phyloP scores from a whole-genome alignment of 1,284 basidiomycete species.

The Volvariella surrecta region DNA sequence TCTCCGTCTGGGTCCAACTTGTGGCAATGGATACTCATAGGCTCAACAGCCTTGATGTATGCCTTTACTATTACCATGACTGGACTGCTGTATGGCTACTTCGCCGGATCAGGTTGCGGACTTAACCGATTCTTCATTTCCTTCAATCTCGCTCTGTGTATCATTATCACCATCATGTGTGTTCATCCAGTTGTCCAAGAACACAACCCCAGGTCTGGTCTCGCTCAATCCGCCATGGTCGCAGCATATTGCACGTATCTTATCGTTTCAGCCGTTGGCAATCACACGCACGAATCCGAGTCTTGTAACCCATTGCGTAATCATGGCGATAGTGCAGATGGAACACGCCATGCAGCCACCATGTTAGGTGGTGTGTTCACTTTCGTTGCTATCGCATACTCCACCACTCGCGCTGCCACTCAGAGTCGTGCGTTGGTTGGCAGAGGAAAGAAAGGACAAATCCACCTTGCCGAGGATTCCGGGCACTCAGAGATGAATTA shows the following conservation, averaged over 20 bases:
- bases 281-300: slow-evolving; percentile 77
- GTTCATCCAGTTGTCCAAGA: slow-evolving; percentile 88
- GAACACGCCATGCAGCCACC: slow-evolving; percentile 81
- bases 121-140: slow-evolving; percentile 95
- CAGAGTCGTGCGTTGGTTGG: slow-evolving; percentile 89
- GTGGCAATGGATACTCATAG: slow-evolving; percentile 96
- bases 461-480: slow-evolving; percentile 50
- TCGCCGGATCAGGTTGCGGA: slow-evolving; percentile 79
- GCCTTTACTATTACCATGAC: slow-evolving; percentile 78
- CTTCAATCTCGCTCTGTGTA: slow-evolving; percentile 79
- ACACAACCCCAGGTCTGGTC: slow-evolving; percentile 87
- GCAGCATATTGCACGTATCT: slow-evolving; percentile 97
- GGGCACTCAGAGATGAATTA: slow-evolving; percentile 60
- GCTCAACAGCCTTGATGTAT: slow-evolving; percentile 90
- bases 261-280: slow-evolving; percentile 89
- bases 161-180: slow-evolving; percentile 79
- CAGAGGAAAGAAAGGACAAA: slow-evolving; percentile 54
- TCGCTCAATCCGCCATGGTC: slow-evolving; percentile 96
- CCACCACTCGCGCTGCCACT: slow-evolving; percentile 92
- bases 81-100: slow-evolving; percentile 86
- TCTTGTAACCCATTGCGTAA: slow-evolving; percentile 85
- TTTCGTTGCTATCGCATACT: slow-evolving; percentile 97
- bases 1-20: slow-evolving; percentile 67
- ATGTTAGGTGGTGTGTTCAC: slow-evolving; percentile 93
- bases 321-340: slow-evolving; percentile 43